These are phyloP conservation scores for Cicer judaicum DNA, from an alignment of 306 rosid species.

Conservation along the genomic window DNA sequence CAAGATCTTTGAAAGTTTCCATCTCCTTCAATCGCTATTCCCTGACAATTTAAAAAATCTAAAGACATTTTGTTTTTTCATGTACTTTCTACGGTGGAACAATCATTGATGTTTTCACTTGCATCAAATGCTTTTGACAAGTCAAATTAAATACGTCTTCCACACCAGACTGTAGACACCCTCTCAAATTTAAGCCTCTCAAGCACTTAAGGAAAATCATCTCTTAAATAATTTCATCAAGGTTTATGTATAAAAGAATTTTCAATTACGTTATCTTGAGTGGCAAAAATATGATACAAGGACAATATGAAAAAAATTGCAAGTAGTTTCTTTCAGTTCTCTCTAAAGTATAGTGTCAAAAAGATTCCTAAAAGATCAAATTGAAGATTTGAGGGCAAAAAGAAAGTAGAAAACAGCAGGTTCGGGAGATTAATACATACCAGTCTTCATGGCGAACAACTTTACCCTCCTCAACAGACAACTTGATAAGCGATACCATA, in stretches of 20 bases:
- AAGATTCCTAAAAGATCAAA: background rate
- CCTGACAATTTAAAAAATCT: background rate
- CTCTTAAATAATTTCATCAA: background rate
- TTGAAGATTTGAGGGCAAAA: background rate
- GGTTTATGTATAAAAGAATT: conserved; percentile 1
- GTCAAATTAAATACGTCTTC: background rate
- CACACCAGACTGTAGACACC: background rate
- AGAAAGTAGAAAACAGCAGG: background rate
- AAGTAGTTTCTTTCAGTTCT: background rate
- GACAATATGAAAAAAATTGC: background rate
- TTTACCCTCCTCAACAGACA: conserved; percentile 69
- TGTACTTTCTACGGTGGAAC: background rate
- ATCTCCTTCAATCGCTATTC: background rate
- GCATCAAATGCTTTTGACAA: background rate
- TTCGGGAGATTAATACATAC: conserved; percentile 45
- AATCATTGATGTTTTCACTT: background rate
- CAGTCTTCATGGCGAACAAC: conserved; percentile 87
- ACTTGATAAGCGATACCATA: conserved; percentile 75
- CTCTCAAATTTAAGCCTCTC: background rate
- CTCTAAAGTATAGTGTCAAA: background rate
- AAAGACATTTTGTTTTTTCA: background rate
- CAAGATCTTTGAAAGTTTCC: background rate
- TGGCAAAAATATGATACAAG: conserved; percentile 12
- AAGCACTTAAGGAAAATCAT: background rate
- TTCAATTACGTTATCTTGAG: conserved; percentile 10